These are phyloP conservation scores for Aspergillus carlsbadensis DNA, from an alignment of 495 filamentous ascomycete genomes.

Conservation along the genomic window DNA sequence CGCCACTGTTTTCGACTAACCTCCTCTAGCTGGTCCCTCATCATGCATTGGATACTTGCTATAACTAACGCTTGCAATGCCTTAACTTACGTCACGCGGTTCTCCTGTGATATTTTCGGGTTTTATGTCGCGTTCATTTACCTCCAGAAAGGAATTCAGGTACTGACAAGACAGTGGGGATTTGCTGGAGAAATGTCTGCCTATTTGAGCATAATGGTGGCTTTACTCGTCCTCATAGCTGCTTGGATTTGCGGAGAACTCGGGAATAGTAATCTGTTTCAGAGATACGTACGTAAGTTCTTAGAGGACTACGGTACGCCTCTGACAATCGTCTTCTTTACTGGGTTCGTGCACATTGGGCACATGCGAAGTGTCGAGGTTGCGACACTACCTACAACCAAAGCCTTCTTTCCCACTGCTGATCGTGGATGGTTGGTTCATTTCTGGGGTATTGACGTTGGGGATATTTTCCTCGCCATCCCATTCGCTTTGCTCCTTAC, in stretches of 20 bases:
- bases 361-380: conserved; percentile 68
- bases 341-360: conserved; percentile 82
- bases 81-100: conserved; percentile 77
- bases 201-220: conserved; percentile 72
- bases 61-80: conserved; percentile 79
- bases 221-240: conserved; percentile 68
- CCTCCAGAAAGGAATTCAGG: conserved; percentile 80
- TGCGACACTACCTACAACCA: conserved; percentile 65
- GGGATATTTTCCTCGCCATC: conserved; percentile 80
- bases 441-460: conserved; percentile 80
- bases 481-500: conserved; percentile 86
- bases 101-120: conserved; percentile 84
- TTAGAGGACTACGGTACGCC: conserved; percentile 83
- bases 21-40: conserved; percentile 62
- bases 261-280: conserved; percentile 68
- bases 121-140: conserved; percentile 90
- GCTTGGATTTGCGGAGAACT: conserved; percentile 71
- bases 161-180: conserved; percentile 64
- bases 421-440: conserved; percentile 79
- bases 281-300: conserved; percentile 69
- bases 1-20: conserved; percentile 6
- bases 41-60: conserved; percentile 78
- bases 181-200: conserved; percentile 57
- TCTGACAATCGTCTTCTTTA: conserved; percentile 82
- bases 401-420: conserved; percentile 78